Conservation (phyloP, 2,329 filamentous ascomycete species). For the Laburnicola sp. region DNA sequence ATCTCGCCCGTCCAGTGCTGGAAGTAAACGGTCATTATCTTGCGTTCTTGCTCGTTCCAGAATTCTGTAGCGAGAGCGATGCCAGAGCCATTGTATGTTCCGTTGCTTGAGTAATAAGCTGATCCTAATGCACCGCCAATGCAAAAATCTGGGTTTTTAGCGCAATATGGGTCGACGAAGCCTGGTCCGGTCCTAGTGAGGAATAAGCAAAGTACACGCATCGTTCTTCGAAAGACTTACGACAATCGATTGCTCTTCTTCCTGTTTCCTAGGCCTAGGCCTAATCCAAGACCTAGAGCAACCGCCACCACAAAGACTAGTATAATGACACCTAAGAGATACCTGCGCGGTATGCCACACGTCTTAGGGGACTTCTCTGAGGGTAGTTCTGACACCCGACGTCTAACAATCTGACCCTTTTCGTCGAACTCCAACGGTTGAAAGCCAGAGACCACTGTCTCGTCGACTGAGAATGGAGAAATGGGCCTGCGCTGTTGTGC, state of each 20-base stretch:
- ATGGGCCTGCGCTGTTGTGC: conserved; percentile 4
- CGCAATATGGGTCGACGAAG: conserved; percentile 28
- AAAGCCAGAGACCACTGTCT: conserved; percentile 18
- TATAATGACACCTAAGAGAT: conserved; percentile 16
- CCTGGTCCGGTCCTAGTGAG: conserved; percentile 9
- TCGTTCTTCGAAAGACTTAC: conserved; percentile 2
- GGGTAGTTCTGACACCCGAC: conserved; percentile 10
- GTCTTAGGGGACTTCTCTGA: conserved; percentile 9
- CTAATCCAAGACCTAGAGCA: conserved; percentile 40
- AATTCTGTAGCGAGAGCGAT: conserved; percentile 51
- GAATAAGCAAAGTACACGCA: not conserved
- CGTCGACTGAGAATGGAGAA: conserved; percentile 17
- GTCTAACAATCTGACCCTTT: conserved; percentile 11
- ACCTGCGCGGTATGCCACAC: conserved; percentile 13
- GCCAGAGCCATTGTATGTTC: conserved; percentile 53
- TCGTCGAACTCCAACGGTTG: conserved; percentile 17
- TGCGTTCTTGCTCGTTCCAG: conserved; percentile 44
- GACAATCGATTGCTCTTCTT: conserved; percentile 24
- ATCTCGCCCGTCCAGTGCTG: conserved; percentile 51
- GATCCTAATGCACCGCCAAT: conserved; percentile 47
- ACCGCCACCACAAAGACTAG: conserved; percentile 28
- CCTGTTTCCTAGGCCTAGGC: conserved; percentile 37
- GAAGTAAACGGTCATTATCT: conserved; percentile 50
- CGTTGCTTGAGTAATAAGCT: conserved; percentile 44
- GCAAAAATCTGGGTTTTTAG: conserved; percentile 31